A percentile compares a stretch with the other conserved stretches of the same genome.
These are phyloP conservation scores for Fragilaria radians DNA, from an alignment of 108 stramenopile genomes.

Conservation along the genomic window DNA sequence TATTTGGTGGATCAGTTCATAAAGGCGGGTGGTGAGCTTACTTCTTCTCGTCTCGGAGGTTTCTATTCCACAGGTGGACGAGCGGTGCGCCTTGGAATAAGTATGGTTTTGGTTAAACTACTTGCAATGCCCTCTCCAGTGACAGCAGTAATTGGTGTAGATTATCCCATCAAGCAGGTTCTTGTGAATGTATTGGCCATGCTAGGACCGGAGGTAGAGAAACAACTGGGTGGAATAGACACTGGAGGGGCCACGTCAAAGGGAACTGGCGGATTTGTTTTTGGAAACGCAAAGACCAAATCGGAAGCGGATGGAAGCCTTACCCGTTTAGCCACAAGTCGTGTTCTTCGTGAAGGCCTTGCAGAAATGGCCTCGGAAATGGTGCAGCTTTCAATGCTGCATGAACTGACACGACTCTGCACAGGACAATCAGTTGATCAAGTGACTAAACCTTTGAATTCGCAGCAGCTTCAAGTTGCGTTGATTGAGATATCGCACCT, in stretches of 20 bases:
- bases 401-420: slow-evolving; percentile 46
- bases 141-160: slow-evolving; percentile 24
- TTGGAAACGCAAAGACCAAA: slow-evolving; percentile 32
- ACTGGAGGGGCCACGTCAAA: slow-evolving; percentile 4
- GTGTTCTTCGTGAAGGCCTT: slow-evolving; percentile 65
- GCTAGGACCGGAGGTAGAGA: slow-evolving; percentile 65
- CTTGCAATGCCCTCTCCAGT: slow-evolving; percentile 40
- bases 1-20: slow-evolving; percentile 63
- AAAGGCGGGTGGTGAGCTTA: slow-evolving; percentile 71
- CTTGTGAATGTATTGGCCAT: slow-evolving; percentile 47
- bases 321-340: slow-evolving; percentile 46
- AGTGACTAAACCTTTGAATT: slow-evolving; percentile 26
- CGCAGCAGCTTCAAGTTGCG: slow-evolving; percentile 69
- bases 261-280: slow-evolving; percentile 20
- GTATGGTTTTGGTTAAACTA: slow-evolving; percentile 39
- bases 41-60: slow-evolving; percentile 56
- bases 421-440: slow-evolving; percentile 17
- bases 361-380: slow-evolving; percentile 61
- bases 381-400: slow-evolving; percentile 54
- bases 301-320: slow-evolving; percentile 67
- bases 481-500: slow-evolving; percentile 79
- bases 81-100: slow-evolving; percentile 63
- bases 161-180: slow-evolving; percentile 25
- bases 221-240: slow-evolving; percentile 38
- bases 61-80: slow-evolving; percentile 67